Percentiles rank a stretch among this genome's conserved stretches.
phyloP scores from a whole-genome alignment of 2,329 filamentous ascomycete species.

The Achaetomium macrosporum region DNA sequence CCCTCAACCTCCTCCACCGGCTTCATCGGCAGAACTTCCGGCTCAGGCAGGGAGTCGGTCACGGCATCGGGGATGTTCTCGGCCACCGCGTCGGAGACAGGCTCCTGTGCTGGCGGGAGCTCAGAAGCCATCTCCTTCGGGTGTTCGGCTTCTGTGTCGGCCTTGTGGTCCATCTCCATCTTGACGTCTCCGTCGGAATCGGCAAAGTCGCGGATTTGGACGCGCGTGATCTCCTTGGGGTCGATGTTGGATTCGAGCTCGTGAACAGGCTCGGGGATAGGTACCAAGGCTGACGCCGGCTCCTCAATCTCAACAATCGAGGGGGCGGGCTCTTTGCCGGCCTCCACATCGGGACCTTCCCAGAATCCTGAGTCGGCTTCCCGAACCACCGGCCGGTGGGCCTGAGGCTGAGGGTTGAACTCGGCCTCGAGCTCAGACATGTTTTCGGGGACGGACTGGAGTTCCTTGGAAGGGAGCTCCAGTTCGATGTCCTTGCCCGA shows the following conservation, averaged over 20 bases:
- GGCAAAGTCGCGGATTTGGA: slow-evolving; percentile 17
- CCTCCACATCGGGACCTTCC: slow-evolving; percentile 18
- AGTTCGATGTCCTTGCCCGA: slow-evolving; percentile 19
- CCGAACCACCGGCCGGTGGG: slow-evolving; percentile 2
- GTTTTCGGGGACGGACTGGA: slow-evolving; percentile 7
- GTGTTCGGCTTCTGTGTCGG: background rate
- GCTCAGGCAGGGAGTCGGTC: slow-evolving; percentile 5
- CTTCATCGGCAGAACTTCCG: slow-evolving; percentile 1
- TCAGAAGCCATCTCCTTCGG: background rate
- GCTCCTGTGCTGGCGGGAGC: background rate
- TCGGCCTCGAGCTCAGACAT: slow-evolving; percentile 9
- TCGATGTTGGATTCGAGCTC: slow-evolving; percentile 7
- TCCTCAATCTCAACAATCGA: slow-evolving; percentile 17
- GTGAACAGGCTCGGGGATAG: background rate
- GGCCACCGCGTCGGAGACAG: slow-evolving; percentile 1
- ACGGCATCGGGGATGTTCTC: slow-evolving; percentile 2
- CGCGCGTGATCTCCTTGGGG: slow-evolving; percentile 1
- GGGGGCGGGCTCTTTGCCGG: slow-evolving; percentile 9
- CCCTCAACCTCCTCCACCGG: background rate
- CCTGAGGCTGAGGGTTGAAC: background rate
- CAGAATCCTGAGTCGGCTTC: slow-evolving; percentile 24
- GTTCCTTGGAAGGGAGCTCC: slow-evolving; percentile 10
- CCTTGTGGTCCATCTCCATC: slow-evolving; percentile 4
- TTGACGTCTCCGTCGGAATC: background rate
- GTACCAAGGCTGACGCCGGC: slow-evolving; percentile 1